These are phyloP conservation scores for Oryza longistaminata DNA, from an alignment of 176 grass and related monocot species.

Conservation along the genomic window DNA sequence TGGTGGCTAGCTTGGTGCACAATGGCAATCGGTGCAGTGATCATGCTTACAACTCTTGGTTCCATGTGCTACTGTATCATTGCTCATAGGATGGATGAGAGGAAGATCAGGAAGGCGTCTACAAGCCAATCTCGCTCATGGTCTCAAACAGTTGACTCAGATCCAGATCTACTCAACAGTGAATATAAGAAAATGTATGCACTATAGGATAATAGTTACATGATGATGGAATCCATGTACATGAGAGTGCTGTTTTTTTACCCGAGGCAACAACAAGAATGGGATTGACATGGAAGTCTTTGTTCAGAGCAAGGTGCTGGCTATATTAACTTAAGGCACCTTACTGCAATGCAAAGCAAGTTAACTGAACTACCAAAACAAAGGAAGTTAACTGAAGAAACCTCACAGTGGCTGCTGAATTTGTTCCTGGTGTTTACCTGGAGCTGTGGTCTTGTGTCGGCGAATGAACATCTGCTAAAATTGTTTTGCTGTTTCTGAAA, in stretches of 20 bases:
- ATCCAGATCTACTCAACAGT: conserved; percentile 75
- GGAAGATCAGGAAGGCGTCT: conserved; percentile 66
- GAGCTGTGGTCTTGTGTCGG: not conserved
- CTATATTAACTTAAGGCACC: conserved; percentile 13
- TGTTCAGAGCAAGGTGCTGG: not conserved
- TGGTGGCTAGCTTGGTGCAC: conserved; percentile 95
- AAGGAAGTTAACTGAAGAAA: not conserved
- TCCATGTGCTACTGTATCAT: conserved; percentile 92
- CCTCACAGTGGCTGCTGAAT: not conserved
- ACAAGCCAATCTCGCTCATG: conserved; percentile 62
- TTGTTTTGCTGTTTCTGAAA: not conserved
- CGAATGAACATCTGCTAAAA: not conserved
- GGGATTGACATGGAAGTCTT: not conserved
- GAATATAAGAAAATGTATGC: conserved; percentile 93
- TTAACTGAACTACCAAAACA: not conserved
- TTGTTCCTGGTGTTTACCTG: not conserved
- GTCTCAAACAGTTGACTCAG: conserved; percentile 58
- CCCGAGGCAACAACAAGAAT: not conserved
- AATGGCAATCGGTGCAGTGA: conserved; percentile 76
- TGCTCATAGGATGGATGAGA: conserved; percentile 72
- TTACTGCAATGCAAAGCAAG: not conserved
- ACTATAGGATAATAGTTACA: conserved; percentile 41
- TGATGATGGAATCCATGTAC: conserved; percentile 22
- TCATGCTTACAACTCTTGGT: conserved; percentile 79
- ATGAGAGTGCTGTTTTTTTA: not conserved